These are phyloP conservation scores for Mimosa pudica DNA, from an alignment of 306 rosid genomes.

Conservation along the genomic window DNA sequence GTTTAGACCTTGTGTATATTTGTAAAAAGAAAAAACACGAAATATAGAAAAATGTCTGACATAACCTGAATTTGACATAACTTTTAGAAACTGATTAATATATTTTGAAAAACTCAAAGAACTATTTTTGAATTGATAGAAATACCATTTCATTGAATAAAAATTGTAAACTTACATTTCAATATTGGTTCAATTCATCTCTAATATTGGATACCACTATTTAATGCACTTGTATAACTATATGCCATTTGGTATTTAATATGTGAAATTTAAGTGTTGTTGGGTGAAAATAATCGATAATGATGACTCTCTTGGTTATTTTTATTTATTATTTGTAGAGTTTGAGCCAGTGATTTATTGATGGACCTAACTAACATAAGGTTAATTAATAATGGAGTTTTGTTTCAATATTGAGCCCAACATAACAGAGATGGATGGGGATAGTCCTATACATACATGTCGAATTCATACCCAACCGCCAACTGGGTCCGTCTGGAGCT, in stretches of 20 bases:
- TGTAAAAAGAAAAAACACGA: too few relatives aligned
- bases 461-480: too few relatives aligned
- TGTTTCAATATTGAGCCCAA: neutral
- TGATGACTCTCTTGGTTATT: neutral
- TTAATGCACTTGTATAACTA: too few relatives aligned
- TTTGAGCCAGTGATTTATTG: neutral
- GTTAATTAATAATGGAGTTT: neutral
- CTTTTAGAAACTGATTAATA: neutral
- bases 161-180: neutral
- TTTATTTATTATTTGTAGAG: neutral
- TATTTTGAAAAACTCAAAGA: too few relatives aligned
- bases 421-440: neutral
- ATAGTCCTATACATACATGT: too few relatives aligned
- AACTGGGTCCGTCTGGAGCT: too few relatives aligned
- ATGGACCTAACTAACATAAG: neutral
- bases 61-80: neutral
- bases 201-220: neutral
- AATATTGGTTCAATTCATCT: neutral
- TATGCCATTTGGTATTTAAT: too few relatives aligned
- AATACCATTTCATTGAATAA: neutral
- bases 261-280: neutral
- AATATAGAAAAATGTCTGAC: neutral
- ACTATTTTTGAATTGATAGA: neutral
- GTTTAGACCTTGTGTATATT: neutral
- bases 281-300: too few relatives aligned